Evolutionary conservation across 495 filamentous ascomycete species (phyloP), one percentile per base, ranked within the genome.

Genomic region (Hypoxylon crocopeplum): DNA sequence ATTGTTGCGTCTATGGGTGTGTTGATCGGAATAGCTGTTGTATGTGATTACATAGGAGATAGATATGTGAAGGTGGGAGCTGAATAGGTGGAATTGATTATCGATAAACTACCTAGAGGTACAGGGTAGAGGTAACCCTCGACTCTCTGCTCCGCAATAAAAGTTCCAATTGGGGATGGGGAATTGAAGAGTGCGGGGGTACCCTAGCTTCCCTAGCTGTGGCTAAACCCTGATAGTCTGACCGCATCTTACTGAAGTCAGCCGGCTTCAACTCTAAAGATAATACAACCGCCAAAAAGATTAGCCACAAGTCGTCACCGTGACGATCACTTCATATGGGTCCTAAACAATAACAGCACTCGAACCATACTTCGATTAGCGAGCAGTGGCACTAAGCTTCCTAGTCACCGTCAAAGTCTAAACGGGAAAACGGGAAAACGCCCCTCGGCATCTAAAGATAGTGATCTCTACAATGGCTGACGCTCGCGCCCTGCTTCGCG

Each of bases 401-500:
- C n/a, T n/a, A n/a, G n/a, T n/a, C n/a, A n/a, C n/a, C n/a, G n/a
- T n/a, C n/a, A n/a, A n/a, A n/a, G n/a, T n/a, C n/a, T n/a, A n/a
- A n/a, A n/a, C n/a, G n/a, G n/a, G n/a, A n/a, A n/a, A n/a, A n/a
- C n/a, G n/a, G n/a, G n/a, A n/a, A n/a, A n/a, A n/a, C n/a, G n/a
- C n/a, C n/a, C n/a, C n/a, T n/a, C n/a, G n/a, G n/a, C n/a, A 27
- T 27, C 24, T 13, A 38, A 17, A 5, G 17, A 38, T n/a, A 17
- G 13, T 19, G 8, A 38, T 13, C 34, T 7, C 34, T 13, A 19
- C 58, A 47, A 96, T 96, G 92, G 84, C 91, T 57, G 91, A 96
- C 69, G 88, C 92, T 12, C 88, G 92, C 37, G 84, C 90, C 15
- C 80, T 96, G 13, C 84, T 96, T 38, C 87, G 91, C 62, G 88